Evolutionary conservation across 1,284 basidiomycete species (phyloP), one percentile per base, ranked within the genome.

Genomic region (Coriolopsis trogii): DNA sequence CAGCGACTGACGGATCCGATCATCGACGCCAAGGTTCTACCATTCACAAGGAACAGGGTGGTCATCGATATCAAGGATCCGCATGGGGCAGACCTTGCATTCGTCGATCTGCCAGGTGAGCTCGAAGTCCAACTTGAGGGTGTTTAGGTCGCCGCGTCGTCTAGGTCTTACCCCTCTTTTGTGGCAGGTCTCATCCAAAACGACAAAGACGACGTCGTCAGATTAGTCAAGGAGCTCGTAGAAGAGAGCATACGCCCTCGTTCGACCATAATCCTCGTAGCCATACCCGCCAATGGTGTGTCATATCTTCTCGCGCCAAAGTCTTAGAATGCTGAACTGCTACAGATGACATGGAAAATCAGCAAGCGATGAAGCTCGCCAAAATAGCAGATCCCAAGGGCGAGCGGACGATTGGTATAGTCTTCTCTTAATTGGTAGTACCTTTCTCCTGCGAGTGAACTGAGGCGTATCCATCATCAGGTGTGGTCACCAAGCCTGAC

Each of bases 401-500:
- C 6, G 59, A 70, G 25, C 73, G 84, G 10, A 87, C 82, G 0
- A 85, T 86, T 41, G 84, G 84, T 81, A 45, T n/a, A 61, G 29
- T 18, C 12, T 12, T 15, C 21, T 46, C 2, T 26, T 10, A 20
- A 7, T 24, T 26, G 20, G 20, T 8, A 4, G 8, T 26, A 13
- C 23, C 16, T 16, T 15, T 12, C 13, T 20, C 4, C 31, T n/a
- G 31, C 33, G n/a, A 18, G 7, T 5, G 5, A 6, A 24, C 23
- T 15, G 7, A 33, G 37, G 24, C 9, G 24, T 23, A 24, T 30
- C 15, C 24, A 31, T 9, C 3, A 45, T 8, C 18, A 86, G 84
- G 81, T 9, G 74, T 87, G 1, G 68, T 86, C 15, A 87, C 85
- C 0, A 87, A 87, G 51, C 80, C 84, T 0, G 85, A 87, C 46